Evolutionary conservation across 768 basidiomycete genomes (phyloP), one percentile per base, ranked within the genome.

Genomic region (Russula lepida): DNA sequence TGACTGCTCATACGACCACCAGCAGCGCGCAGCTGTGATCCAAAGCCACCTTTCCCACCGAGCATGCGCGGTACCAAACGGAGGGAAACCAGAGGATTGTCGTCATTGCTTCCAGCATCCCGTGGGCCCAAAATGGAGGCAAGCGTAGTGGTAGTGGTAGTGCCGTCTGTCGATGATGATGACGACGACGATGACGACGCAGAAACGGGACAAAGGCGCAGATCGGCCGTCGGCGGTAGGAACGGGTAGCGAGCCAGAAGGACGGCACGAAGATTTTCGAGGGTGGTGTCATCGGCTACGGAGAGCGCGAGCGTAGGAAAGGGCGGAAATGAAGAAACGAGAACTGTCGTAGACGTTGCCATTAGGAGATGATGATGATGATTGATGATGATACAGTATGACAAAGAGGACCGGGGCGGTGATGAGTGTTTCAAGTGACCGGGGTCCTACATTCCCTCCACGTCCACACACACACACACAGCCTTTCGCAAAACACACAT

Each of bases 21-120:
- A 15, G 95, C 95, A 0, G 97, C 95, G 72, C 97, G 83, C 66
- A 99, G 79, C 76, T 98, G 94, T 19, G 89, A 91, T 4, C 97
- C 97, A 69, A 99, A 98, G 35, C 95, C 97, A 71, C 97, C 95
- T 74, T 98, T 99, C 21, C 97, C 97, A 52, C 95, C 95, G 3
- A 79, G 78, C 7, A 98, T 70, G 27, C 86, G 78, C 0, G 92
- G 87, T 1, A 81, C 75, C n/a, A 95, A 77, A 0, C 91, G 81
- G 1, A 98, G 76, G 2, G 80, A 78, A n/a, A 92, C 75, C 28
- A 89, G 72, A 41, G 62, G 68, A 7, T 64, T 66, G 32, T 69
- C 68, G 11, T 3, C 28, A 19, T 6, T 19, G 2, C 6, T 21
- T 1, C 7, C 28, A 5, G 1, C 28, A 21, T 58, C 68, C 33